These are phyloP conservation scores for Anisodus tanguticus DNA, from an alignment of 257 asterid species.

Conservation along the genomic window DNA sequence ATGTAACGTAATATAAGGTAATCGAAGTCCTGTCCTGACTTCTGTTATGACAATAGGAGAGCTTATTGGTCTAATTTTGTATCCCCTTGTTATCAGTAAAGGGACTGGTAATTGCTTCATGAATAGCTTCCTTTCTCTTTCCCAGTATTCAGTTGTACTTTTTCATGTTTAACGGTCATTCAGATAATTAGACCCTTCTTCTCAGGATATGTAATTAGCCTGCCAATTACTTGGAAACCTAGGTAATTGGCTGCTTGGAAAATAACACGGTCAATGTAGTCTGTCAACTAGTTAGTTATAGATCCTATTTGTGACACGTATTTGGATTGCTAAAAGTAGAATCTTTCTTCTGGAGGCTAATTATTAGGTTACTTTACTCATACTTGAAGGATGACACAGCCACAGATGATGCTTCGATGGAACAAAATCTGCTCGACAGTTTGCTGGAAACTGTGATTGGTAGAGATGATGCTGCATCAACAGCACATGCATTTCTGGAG, in stretches of 20 bases:
- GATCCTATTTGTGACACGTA: conserved; percentile 7
- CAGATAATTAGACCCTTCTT: not conserved
- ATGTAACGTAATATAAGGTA: not conserved
- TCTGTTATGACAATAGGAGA: not conserved
- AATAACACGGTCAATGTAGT: not conserved
- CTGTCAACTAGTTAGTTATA: not conserved
- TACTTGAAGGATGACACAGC: conserved; percentile 59
- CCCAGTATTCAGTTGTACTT: not conserved
- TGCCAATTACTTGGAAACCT: not conserved
- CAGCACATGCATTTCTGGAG: conserved; percentile 68
- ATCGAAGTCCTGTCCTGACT: not conserved
- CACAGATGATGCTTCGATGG: conserved; percentile 46
- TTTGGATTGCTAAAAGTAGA: not conserved
- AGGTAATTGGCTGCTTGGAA: conserved; percentile 11
- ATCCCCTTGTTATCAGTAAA: not conserved
- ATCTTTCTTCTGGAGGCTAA: conserved; percentile 23
- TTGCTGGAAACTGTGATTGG: conserved; percentile 55
- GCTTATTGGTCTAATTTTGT: conserved; percentile 3
- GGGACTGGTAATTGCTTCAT: not conserved
- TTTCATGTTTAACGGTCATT: not conserved
- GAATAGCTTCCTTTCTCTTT: conserved; percentile 23
- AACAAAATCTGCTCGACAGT: conserved; percentile 60
- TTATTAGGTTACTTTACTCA: conserved; percentile 6
- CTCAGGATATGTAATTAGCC: not conserved
- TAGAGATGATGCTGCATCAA: conserved; percentile 56